A percentile compares a stretch with the other conserved stretches of the same genome.
Evolutionary conservation across 345 rosid genomes (phyloP).

Genomic region (Aurinia saxatilis): DNA sequence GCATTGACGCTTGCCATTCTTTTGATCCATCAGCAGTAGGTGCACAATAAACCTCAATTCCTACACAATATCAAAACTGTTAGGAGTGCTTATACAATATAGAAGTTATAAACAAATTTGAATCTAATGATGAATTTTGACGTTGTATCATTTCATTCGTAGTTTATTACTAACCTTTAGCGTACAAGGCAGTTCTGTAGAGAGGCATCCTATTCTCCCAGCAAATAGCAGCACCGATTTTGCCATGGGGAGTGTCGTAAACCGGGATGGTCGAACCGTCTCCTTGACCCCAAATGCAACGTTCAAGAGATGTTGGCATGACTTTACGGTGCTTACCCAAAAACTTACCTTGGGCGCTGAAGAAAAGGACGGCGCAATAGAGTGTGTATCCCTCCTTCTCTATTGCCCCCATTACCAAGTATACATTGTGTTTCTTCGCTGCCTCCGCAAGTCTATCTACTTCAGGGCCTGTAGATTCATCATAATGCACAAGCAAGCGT

Average conservation of each 20-base stretch:
- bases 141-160: no score
- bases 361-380: slow-evolving; percentile 78
- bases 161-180: slow-evolving; percentile 42
- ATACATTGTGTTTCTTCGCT: slow-evolving; percentile 66
- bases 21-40: slow-evolving; percentile 77
- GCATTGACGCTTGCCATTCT: slow-evolving; percentile 75
- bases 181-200: slow-evolving; percentile 76
- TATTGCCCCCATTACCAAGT: slow-evolving; percentile 77
- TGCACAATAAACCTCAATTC: slow-evolving; percentile 83
- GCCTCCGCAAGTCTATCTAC: slow-evolving; percentile 60
- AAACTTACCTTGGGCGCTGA: slow-evolving; percentile 64
- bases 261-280: slow-evolving; percentile 91
- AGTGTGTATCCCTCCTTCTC: slow-evolving; percentile 92
- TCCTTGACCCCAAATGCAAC: slow-evolving; percentile 94
- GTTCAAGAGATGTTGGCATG: slow-evolving; percentile 86
- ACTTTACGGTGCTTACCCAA: slow-evolving; percentile 87
- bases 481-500: not conserved
- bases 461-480: slow-evolving; percentile 54
- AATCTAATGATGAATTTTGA: no score
- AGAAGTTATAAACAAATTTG: not conserved
- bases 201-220: slow-evolving; percentile 98
- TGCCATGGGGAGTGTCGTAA: slow-evolving; percentile 70
- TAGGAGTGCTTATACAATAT: not conserved
- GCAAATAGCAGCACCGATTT: slow-evolving; percentile 87
- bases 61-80: slow-evolving; percentile 24